Evolutionary conservation across 768 basidiomycete genomes (phyloP).

Genomic region (Antrodiella citrinella): DNA sequence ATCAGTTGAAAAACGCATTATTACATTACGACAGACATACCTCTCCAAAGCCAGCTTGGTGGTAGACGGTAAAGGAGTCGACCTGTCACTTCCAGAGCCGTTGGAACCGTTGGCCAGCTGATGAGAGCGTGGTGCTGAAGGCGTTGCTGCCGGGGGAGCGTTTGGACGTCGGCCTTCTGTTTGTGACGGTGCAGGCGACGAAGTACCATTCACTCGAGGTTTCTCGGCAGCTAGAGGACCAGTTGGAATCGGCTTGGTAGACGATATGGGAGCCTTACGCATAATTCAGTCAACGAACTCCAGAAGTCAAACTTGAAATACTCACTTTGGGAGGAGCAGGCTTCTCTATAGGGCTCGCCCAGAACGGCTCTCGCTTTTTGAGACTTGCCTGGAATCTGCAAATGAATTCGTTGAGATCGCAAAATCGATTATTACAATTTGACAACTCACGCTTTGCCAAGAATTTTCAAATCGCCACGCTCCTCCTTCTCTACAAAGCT

Average conservation of each 20-base stretch:
- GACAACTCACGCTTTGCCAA: conserved; percentile 68
- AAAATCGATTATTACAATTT: too few species aligned
- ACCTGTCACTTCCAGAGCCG: conserved; percentile 21
- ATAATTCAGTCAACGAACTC: neutral
- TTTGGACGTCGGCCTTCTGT: conserved; percentile 9
- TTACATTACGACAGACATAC: conserved; percentile 28
- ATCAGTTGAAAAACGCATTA: conserved; percentile 10
- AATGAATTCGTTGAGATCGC: conserved; percentile 1
- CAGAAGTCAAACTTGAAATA: too few species aligned
- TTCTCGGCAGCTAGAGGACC: conserved; percentile 10
- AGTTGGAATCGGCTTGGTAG: conserved; percentile 4
- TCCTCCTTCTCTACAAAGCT: conserved; percentile 67
- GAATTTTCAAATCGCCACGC: conserved; percentile 76
- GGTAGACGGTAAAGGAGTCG: conserved; percentile 17
- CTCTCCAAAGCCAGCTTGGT: conserved; percentile 63
- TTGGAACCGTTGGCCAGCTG: conserved; percentile 24
- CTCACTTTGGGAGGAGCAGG: neutral
- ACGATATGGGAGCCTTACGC: too few species aligned
- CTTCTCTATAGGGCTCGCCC: conserved; percentile 36
- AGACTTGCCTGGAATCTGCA: conserved; percentile 64
- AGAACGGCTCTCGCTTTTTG: conserved; percentile 63
- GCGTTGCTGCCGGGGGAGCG: conserved; percentile 20
- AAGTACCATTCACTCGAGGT: conserved; percentile 7
- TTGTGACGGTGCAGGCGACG: conserved; percentile 6
- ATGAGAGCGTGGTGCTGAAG: conserved; percentile 56